A percentile compares a stretch with the other conserved stretches of the same genome.
Conservation (phyloP, 495 filamentous ascomycete genomes). For the Lasiosphaeria miniovina region DNA sequence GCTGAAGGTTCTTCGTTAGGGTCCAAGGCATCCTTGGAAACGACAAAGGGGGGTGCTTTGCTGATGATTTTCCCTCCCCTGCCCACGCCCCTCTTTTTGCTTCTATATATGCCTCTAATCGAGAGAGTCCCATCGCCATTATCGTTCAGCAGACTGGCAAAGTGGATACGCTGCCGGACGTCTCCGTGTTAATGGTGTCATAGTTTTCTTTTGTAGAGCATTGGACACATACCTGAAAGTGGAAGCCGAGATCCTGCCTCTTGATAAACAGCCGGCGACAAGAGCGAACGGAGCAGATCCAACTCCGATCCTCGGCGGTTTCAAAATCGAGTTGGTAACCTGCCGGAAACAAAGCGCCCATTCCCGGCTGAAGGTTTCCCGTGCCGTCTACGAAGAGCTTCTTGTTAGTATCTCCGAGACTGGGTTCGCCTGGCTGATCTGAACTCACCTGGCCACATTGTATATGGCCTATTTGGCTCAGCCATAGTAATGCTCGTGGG, state of each 20-base stretch:
- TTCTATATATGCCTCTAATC: constrained; percentile 15
- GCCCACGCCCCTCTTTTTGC: background rate
- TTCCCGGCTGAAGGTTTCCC: constrained; percentile 6
- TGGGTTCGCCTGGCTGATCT: background rate
- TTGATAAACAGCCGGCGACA: constrained; percentile 18
- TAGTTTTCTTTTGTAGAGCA: background rate
- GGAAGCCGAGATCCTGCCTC: constrained; percentile 18
- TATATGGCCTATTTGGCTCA: constrained; percentile 28
- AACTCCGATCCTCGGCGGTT: constrained; percentile 13
- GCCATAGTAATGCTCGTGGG: constrained; percentile 18
- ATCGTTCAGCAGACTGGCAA: constrained; percentile 29
- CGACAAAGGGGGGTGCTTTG: constrained; percentile 16
- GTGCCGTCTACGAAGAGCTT: constrained; percentile 2
- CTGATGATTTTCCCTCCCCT: constrained; percentile 12
- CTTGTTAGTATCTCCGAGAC: background rate
- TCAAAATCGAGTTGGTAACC: constrained; percentile 21
- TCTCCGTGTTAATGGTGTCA: background rate
- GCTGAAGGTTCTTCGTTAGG: background rate
- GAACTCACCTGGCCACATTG: constrained; percentile 28
- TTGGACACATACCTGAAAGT: constrained; percentile 22
- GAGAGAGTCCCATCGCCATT: constrained; percentile 39
- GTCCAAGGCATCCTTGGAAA: constrained; percentile 4
- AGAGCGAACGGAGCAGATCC: constrained; percentile 26
- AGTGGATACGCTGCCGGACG: constrained; percentile 22
- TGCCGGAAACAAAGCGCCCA: constrained; percentile 24